Percentiles rank a stretch among this genome's conserved stretches.
These are phyloP conservation scores for Entamoeba histolytica DNA, from an alignment of 208 protist genomes.

Conservation along the genomic window DNA sequence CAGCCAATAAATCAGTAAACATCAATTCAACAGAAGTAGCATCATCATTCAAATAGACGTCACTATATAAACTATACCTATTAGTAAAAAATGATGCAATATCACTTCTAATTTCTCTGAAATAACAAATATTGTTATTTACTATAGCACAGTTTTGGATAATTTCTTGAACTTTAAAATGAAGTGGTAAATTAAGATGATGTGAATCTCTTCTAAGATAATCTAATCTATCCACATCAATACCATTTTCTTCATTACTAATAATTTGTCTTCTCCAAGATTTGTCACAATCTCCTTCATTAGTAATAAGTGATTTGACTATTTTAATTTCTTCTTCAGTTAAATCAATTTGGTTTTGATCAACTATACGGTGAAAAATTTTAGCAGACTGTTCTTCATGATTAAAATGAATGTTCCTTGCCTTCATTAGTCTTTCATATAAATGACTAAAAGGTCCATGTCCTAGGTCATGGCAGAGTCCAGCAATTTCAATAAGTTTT, in stretches of 20 bases:
- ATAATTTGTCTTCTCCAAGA: constrained; percentile 3
- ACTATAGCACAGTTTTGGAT: not conserved
- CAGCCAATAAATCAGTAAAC: not conserved
- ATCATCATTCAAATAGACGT: not conserved
- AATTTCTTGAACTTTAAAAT: not conserved
- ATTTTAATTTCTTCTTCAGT: not conserved
- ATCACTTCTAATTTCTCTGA: not conserved
- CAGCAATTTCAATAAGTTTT: constrained; percentile 18
- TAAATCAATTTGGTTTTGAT: not conserved
- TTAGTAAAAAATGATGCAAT: not conserved
- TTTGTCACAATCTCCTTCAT: not conserved
- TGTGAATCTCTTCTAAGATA: constrained; percentile 7
- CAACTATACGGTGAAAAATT: constrained; percentile 1
- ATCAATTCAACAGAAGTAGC: not conserved
- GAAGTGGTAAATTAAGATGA: not conserved
- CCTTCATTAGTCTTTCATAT: constrained; percentile 14
- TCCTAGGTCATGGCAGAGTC: constrained; percentile 33
- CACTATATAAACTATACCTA: not conserved
- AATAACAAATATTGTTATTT: not conserved
- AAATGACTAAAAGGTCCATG: constrained; percentile 35
- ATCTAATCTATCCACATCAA: constrained; percentile 28
- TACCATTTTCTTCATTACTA: constrained; percentile 3
- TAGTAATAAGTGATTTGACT: not conserved
- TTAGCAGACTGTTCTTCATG: constrained; percentile 1
- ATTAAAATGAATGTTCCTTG: not conserved